These are phyloP conservation scores for Dendrobium nobile DNA, from an alignment of 106 monocot genomes.

Conservation along the genomic window DNA sequence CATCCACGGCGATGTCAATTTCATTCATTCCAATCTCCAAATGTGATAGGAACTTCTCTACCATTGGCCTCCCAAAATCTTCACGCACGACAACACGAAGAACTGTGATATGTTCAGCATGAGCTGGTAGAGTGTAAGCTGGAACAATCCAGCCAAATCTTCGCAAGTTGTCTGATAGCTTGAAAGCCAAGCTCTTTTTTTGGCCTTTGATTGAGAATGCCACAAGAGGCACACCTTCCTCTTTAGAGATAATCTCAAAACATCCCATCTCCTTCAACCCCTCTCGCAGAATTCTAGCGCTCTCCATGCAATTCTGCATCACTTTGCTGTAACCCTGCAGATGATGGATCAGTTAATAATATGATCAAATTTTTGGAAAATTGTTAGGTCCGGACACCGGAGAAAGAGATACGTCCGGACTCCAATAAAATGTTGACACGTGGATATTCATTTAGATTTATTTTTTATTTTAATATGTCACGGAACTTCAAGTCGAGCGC, in stretches of 20 bases:
- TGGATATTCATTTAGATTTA: too few relatives aligned
- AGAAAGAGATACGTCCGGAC: too few relatives aligned
- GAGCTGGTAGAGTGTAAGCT: constrained; percentile 87
- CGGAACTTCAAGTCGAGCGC: too few relatives aligned
- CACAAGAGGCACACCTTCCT: constrained; percentile 76
- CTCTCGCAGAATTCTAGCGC: constrained; percentile 63
- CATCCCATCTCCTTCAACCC: constrained; percentile 53
- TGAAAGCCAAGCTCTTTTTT: constrained; percentile 57
- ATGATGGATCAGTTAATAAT: background rate
- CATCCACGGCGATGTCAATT: constrained; percentile 9
- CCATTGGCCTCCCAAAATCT: constrained; percentile 64
- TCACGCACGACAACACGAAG: constrained; percentile 78
- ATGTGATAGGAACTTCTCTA: constrained; percentile 34
- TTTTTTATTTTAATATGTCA: too few relatives aligned
- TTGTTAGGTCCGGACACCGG: too few relatives aligned
- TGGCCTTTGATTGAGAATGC: constrained; percentile 73
- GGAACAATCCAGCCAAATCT: constrained; percentile 95
- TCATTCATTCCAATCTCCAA: constrained; percentile 20
- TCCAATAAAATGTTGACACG: too few relatives aligned
- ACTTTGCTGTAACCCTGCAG: constrained; percentile 72
- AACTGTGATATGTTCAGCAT: constrained; percentile 73
- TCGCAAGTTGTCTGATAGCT: constrained; percentile 66
- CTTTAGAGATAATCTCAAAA: constrained; percentile 76
- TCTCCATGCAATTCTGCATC: constrained; percentile 85
- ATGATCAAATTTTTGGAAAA: too few relatives aligned